These are phyloP conservation scores for Urostyla sp. DNA, from an alignment of 73 alveolate species.

Conservation along the genomic window DNA sequence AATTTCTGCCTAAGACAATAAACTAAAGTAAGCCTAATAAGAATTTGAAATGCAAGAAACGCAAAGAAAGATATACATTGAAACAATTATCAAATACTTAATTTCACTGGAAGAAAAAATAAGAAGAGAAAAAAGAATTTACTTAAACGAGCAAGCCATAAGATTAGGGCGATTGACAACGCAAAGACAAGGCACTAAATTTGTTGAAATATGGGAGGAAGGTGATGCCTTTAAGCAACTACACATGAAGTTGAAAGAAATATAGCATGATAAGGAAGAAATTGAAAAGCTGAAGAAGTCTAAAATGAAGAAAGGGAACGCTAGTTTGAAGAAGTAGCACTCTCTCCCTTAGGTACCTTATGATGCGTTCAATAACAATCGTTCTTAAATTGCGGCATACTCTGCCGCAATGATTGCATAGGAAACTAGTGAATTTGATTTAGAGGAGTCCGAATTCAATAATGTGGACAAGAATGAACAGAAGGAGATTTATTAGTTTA, in stretches of 20 bases:
- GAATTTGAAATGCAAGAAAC: too few species aligned
- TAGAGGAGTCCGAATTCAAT: slow-evolving; percentile 71
- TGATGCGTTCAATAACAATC: slow-evolving; percentile 35
- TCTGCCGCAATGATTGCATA: background rate
- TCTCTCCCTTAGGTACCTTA: slow-evolving; percentile 29
- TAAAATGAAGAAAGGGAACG: slow-evolving; percentile 12
- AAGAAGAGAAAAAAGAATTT: slow-evolving; percentile 78
- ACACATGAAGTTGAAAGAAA: slow-evolving; percentile 21
- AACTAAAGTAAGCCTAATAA: too few species aligned
- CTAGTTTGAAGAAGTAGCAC: slow-evolving; percentile 4
- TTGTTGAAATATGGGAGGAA: slow-evolving; percentile 94
- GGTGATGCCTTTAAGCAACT: slow-evolving; percentile 85
- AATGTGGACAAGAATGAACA: slow-evolving; percentile 83
- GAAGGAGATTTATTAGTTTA: slow-evolving; percentile 78
- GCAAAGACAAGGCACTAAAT: slow-evolving; percentile 67
- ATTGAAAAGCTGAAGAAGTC: slow-evolving; percentile 67
- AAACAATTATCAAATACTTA: slow-evolving; percentile 30
- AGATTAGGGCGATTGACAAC: slow-evolving; percentile 80
- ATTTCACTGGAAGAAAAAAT: slow-evolving; percentile 71
- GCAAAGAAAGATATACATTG: slow-evolving; percentile 10
- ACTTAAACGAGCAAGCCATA: slow-evolving; percentile 77
- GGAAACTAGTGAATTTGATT: slow-evolving; percentile 52
- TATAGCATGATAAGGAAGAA: slow-evolving; percentile 66
- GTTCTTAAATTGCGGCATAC: background rate
- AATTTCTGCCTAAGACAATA: slow-evolving; percentile 11